phyloP scores from a whole-genome alignment of 768 basidiomycete species.

The Tylopilus plumbeoviolaceoides region DNA sequence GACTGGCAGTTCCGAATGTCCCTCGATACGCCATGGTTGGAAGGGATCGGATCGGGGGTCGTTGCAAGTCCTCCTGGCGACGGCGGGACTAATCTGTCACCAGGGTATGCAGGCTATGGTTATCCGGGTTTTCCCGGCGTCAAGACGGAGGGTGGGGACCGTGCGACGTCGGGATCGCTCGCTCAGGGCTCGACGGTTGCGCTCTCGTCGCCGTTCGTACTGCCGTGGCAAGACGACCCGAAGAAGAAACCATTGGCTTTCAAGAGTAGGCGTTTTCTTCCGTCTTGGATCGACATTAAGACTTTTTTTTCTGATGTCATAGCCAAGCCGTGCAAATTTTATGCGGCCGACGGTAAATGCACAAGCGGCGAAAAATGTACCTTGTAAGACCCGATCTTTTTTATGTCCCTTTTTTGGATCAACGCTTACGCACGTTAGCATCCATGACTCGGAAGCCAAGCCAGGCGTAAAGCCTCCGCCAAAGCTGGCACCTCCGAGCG shows the following conservation, averaged over 20 bases:
- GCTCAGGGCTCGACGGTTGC: constrained; percentile 1
- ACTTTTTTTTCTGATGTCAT: neutral
- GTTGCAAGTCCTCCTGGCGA: constrained; percentile 8
- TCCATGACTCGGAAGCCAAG: constrained; percentile 36
- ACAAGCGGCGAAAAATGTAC: constrained; percentile 53
- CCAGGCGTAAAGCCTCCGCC: neutral
- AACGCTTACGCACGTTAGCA: constrained; percentile 30
- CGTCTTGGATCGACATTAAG: neutral
- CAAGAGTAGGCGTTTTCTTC: constrained; percentile 23
- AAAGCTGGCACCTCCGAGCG: constrained; percentile 3
- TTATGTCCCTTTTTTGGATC: neutral
- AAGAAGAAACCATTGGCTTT: constrained; percentile 23
- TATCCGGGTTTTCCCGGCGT: constrained; percentile 15
- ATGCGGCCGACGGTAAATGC: constrained; percentile 41
- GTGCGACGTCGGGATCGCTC: constrained; percentile 9
- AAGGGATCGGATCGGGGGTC: neutral
- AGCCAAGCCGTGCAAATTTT: constrained; percentile 65
- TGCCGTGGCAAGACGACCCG: constrained; percentile 13
- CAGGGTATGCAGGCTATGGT: constrained; percentile 7
- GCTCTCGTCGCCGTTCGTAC: neutral
- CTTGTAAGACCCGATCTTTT: constrained; percentile 42
- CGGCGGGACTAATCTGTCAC: constrained; percentile 9
- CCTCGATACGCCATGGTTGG: constrained; percentile 2
- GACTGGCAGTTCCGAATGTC: constrained; percentile 9
- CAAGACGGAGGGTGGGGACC: constrained; percentile 8